Percentiles rank a stretch among this genome's conserved stretches.
phyloP scores from a whole-genome alignment of 495 filamentous ascomycete genomes.

The Neurospora tetraspora region DNA sequence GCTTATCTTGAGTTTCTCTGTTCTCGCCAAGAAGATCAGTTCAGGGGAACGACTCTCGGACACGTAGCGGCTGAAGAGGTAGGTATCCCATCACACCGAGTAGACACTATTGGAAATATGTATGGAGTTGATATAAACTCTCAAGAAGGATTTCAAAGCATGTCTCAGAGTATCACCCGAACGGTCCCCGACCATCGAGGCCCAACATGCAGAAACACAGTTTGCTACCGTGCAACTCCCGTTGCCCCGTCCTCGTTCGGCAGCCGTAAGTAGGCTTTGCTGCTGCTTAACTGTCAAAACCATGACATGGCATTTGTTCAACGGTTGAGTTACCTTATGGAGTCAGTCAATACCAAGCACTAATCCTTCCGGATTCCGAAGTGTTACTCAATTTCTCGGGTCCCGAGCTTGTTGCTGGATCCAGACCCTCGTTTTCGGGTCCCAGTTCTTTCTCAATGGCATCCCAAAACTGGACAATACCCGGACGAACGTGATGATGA shows the following conservation, averaged over 20 bases:
- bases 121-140: neutral
- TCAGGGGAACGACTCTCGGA: neutral
- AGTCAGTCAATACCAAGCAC: neutral
- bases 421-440: neutral
- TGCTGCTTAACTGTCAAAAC: neutral
- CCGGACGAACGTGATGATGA: neutral
- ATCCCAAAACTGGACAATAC: neutral
- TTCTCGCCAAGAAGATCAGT: neutral
- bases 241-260: neutral
- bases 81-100: neutral
- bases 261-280: neutral
- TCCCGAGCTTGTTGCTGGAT: neutral
- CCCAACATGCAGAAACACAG: neutral
- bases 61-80: neutral
- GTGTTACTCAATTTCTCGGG: neutral
- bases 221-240: neutral
- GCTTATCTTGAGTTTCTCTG: neutral
- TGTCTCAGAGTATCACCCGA: neutral
- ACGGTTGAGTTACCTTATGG: neutral
- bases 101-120: neutral
- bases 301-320: neutral
- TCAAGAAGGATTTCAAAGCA: too few species aligned
- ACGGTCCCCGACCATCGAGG: neutral
- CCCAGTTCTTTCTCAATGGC: neutral
- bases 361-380: neutral